phyloP scores from a whole-genome alignment of 768 basidiomycete species.

The Hericium rajendrae region DNA sequence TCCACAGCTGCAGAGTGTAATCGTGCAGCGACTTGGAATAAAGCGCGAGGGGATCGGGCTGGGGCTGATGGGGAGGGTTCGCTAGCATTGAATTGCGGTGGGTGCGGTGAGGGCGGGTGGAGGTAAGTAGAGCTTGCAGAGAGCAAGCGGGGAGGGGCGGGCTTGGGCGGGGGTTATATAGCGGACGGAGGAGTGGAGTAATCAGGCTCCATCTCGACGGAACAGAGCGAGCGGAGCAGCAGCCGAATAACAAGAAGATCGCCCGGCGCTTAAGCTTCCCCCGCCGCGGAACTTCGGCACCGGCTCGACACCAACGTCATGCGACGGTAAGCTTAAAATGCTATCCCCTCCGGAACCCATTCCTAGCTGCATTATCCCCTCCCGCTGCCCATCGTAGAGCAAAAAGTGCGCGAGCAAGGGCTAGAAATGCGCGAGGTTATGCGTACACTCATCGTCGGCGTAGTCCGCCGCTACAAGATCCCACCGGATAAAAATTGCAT shows the following conservation, averaged over 20 bases:
- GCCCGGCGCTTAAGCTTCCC: too few species aligned
- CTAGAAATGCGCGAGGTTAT: too few species aligned
- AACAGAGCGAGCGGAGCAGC: neutral
- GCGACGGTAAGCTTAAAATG: too few species aligned
- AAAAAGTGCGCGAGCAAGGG: too few species aligned
- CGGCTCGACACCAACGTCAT: too few species aligned
- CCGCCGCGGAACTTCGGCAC: too few species aligned
- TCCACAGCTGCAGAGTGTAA: constrained; percentile 60
- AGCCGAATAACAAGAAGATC: neutral
- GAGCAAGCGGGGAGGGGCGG: neutral
- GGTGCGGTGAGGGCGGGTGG: neutral
- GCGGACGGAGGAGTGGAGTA: neutral
- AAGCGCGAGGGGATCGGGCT: constrained; percentile 24
- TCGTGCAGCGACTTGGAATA: constrained; percentile 61
- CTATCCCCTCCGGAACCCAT: too few species aligned
- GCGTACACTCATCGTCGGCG: too few species aligned
- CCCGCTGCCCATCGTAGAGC: too few species aligned
- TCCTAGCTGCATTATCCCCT: too few species aligned
- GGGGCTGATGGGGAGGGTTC: neutral
- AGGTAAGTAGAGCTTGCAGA: neutral
- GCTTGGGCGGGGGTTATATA: neutral
- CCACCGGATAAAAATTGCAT: too few species aligned
- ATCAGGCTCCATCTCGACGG: neutral
- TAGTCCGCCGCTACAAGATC: too few species aligned
- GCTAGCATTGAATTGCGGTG: constrained; percentile 2